These are phyloP conservation scores for Penicillium longicatenatum DNA, from an alignment of 495 filamentous ascomycete species.

Conservation along the genomic window DNA sequence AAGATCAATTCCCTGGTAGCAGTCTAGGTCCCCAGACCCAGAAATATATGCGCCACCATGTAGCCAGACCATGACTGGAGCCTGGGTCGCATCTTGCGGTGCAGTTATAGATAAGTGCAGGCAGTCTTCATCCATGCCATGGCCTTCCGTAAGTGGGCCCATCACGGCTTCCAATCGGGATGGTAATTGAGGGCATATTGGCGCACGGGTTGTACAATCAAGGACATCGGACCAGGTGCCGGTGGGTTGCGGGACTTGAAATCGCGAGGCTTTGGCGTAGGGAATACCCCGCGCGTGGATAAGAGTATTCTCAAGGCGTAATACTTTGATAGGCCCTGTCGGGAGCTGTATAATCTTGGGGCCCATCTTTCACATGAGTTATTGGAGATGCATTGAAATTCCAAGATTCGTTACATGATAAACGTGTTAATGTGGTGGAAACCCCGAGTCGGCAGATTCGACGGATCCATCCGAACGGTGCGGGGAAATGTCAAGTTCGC, in stretches of 20 bases:
- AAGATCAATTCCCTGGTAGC: constrained; percentile 12
- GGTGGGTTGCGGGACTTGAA: constrained; percentile 8
- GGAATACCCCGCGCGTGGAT: constrained; percentile 14
- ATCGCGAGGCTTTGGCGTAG: constrained; percentile 14
- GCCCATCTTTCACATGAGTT: not conserved
- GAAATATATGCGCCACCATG: constrained; percentile 18
- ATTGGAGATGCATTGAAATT: no score
- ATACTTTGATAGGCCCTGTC: not conserved
- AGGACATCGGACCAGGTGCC: constrained; percentile 4
- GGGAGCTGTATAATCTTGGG: not conserved
- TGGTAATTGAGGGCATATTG: not conserved
- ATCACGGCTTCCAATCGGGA: not conserved
- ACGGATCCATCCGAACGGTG: not conserved
- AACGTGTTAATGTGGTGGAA: not conserved
- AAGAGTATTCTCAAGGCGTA: not conserved
- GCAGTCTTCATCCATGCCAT: constrained; percentile 11
- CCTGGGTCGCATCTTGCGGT: constrained; percentile 5
- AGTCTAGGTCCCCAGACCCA: constrained; percentile 16
- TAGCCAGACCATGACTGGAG: constrained; percentile 17
- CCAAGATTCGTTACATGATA: no score
- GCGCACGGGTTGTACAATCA: not conserved
- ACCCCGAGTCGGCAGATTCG: not conserved
- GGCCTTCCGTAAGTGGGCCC: not conserved
- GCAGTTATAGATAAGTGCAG: constrained; percentile 9
- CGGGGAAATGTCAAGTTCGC: not conserved